phyloP scores from a whole-genome alignment of 352 stramenopile genomes.

The Phytophthora megakarya region DNA sequence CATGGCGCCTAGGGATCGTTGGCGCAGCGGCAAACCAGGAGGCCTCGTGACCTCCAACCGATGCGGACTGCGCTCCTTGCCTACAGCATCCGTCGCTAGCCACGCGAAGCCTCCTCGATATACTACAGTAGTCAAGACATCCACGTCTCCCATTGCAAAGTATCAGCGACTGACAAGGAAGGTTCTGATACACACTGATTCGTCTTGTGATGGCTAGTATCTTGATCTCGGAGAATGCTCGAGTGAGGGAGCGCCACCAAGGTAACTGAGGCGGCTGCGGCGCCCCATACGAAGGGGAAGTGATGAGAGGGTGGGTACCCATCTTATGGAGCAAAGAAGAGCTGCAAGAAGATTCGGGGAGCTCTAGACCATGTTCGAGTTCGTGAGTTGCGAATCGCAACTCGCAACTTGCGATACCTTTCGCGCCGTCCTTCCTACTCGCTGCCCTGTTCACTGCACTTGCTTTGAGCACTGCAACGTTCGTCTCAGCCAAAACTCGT shows the following conservation, averaged over 20 bases:
- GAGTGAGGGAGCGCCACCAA: conserved; percentile 23
- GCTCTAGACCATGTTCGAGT: neutral
- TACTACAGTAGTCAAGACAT: conserved; percentile 17
- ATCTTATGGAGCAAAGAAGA: conserved; percentile 31
- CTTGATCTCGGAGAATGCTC: conserved; percentile 23
- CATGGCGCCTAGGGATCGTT: conserved; percentile 37
- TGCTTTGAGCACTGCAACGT: neutral
- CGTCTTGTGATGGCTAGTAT: neutral
- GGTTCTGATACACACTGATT: conserved; percentile 36
- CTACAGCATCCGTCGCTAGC: neutral
- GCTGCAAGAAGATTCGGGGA: conserved; percentile 22
- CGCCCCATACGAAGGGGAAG: neutral
- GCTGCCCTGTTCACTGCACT: neutral
- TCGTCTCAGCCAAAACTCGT: neutral
- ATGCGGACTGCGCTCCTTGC: conserved; percentile 11
- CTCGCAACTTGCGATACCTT: too few relatives aligned
- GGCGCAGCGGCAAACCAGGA: conserved; percentile 28
- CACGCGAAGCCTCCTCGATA: conserved; percentile 21
- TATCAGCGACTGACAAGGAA: conserved; percentile 6
- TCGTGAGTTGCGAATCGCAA: conserved; percentile 27
- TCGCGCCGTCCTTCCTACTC: conserved; percentile 22
- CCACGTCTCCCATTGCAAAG: conserved; percentile 28
- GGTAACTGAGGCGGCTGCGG: conserved; percentile 28
- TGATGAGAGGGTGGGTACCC: conserved; percentile 15
- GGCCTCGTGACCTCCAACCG: conserved; percentile 14